A percentile compares a stretch with the other conserved stretches of the same genome.
These are phyloP conservation scores for Tylopilus cervinicoccineus DNA, from an alignment of 768 basidiomycete genomes.

Conservation along the genomic window DNA sequence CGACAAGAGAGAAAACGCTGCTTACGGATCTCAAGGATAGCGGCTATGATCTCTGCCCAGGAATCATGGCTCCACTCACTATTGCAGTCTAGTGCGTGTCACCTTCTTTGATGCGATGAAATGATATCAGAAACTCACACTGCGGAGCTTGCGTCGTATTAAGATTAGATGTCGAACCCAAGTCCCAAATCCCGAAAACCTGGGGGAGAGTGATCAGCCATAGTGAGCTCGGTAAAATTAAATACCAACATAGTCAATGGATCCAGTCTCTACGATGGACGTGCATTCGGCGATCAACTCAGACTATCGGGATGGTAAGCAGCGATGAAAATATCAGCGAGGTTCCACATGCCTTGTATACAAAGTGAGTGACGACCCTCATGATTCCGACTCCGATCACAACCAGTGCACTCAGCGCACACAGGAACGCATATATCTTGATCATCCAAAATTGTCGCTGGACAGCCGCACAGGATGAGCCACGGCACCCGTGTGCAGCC, in stretches of 20 bases:
- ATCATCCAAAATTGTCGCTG: constrained; percentile 56
- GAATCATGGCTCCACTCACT: constrained; percentile 59
- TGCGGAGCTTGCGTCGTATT: constrained; percentile 36
- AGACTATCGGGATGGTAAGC: constrained; percentile 34
- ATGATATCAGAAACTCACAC: constrained; percentile 37
- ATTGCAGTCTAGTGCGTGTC: constrained; percentile 52
- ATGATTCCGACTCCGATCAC: constrained; percentile 50
- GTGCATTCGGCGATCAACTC: constrained; percentile 58
- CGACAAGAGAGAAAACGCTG: background rate
- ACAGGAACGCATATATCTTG: constrained; percentile 53
- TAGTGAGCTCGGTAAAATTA: background rate
- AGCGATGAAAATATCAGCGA: background rate
- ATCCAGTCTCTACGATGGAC: constrained; percentile 32
- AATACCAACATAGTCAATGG: constrained; percentile 31
- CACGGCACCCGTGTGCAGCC: background rate
- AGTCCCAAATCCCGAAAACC: constrained; percentile 56
- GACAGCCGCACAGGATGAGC: background rate
- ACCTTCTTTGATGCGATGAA: constrained; percentile 1
- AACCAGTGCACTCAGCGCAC: constrained; percentile 43
- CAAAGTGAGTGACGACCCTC: constrained; percentile 61
- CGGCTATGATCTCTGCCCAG: constrained; percentile 61
- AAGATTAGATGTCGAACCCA: constrained; percentile 32
- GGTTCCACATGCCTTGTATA: constrained; percentile 50
- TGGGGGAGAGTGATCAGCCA: constrained; percentile 20
- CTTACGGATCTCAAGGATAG: constrained; percentile 60